Conservation (phyloP, 352 stramenopile species). For the Phytophthora rubi region DNA sequence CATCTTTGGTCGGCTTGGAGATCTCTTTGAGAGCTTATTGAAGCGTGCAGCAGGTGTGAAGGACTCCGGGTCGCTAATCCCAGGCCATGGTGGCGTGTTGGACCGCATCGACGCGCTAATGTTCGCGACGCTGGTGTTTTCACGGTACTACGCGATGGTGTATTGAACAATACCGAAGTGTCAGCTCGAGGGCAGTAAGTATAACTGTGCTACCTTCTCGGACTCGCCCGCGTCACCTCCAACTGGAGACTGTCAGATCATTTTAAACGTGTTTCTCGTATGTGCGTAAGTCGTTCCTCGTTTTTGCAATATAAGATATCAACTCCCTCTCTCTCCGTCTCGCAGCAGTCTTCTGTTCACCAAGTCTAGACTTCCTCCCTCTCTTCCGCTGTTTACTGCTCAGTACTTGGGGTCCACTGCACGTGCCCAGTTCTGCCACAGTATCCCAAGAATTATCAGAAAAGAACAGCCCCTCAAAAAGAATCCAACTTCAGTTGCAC, state of each 20-base stretch:
- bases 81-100: slow-evolving; percentile 94
- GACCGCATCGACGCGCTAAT: slow-evolving; percentile 96
- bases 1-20: slow-evolving; percentile 92
- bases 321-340: not conserved
- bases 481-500: not conserved
- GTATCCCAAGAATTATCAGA: slow-evolving; percentile 15
- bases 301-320: slow-evolving; percentile 42
- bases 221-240: not conserved
- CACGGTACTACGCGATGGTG: slow-evolving; percentile 54
- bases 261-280: slow-evolving; percentile 11
- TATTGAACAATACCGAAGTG: not conserved
- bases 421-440: slow-evolving; percentile 73
- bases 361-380: not conserved
- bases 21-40: slow-evolving; percentile 97
- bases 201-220: not conserved
- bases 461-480: not conserved
- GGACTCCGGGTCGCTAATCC: slow-evolving; percentile 94
- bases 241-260: slow-evolving; percentile 13
- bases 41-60: slow-evolving; percentile 96
- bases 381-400: not conserved
- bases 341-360: not conserved
- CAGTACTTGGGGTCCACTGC: slow-evolving; percentile 83
- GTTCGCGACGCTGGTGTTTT: slow-evolving; percentile 83
- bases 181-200: not conserved
- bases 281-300: slow-evolving; percentile 15